Base-by-base conservation (phyloP, 2,329 filamentous ascomycete species). In the Pyrenochaeta sp. region DNA sequence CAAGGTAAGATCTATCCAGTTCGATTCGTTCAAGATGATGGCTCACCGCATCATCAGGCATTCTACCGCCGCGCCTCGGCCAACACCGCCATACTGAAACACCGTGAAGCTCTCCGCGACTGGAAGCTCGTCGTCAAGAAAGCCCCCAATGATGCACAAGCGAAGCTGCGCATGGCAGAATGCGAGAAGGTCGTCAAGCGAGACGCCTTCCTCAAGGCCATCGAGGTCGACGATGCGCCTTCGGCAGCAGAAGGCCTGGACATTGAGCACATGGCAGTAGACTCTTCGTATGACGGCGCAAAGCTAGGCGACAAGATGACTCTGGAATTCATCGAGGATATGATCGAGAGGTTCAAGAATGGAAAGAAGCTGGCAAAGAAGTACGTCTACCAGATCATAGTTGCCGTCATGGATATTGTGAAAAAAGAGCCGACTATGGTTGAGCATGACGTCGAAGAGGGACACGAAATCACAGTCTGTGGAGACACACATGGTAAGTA, bases 401-500 rank as follows among this genome's bases (percentile, higher is more conserved):
- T 97, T 69, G 91, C 91, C 5, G 91, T 96, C 69, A 92, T 91
- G 83, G 90, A 97, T 63, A 86, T 99, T 56, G 90, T 97, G 45
- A 93, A 94, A 77, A 88, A 93, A 52, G 95, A 99, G 80, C 86
- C 94, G 15, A 99, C 95, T 27, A 97, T 99, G 95, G 93, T 97
- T 27, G 95, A 99, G 81, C 86, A 95, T 74, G 87, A 91, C 49
- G 88, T 99, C 53, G 87, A 90, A 5, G 81, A 91, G 45, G 92
- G 89, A 55, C 88, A 90, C 56, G 86, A 90, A 73, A 83, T 99
- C 71, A 99, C 95, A 2, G 93, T 99, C 54, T 99, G 95, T 74
- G 95, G 95, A 77, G 95, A 99, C 77, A 99, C 95, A 5, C 95
- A 99, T 77, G 95, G 92, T 92, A 80, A 69, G 84, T 79, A 58